These are phyloP conservation scores for Aureobasidium vineae DNA, from an alignment of 2,329 filamentous ascomycete species.

Conservation along the genomic window DNA sequence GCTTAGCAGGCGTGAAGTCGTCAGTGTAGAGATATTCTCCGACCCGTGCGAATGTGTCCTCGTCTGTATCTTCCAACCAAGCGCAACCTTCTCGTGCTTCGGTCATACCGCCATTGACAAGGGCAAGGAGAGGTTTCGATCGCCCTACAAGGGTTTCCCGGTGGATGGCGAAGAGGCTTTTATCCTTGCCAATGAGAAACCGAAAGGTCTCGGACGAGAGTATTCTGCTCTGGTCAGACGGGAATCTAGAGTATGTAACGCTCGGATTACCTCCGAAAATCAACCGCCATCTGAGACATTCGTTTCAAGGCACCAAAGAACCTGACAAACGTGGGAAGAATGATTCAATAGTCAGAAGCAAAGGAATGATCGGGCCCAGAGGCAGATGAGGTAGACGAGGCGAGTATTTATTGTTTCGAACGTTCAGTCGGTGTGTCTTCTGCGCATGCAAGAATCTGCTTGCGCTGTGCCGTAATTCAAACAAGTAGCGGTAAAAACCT, in stretches of 20 bases:
- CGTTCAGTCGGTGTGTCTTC: neutral
- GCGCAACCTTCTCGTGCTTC: conserved; percentile 45
- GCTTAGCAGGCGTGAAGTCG: conserved; percentile 40
- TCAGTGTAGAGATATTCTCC: conserved; percentile 53
- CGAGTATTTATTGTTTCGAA: neutral
- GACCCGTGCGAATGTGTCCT: conserved; percentile 51
- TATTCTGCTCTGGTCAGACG: conserved; percentile 2
- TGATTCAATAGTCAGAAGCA: neutral
- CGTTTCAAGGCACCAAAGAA: neutral
- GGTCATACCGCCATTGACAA: conserved; percentile 49
- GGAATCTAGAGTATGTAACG: neutral
- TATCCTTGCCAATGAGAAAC: neutral
- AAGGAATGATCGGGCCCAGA: neutral
- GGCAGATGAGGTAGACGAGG: too few species aligned
- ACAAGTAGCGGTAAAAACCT: neutral
- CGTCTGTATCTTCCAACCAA: conserved; percentile 48
- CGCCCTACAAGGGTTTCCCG: conserved; percentile 46
- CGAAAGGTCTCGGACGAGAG: conserved; percentile 2
- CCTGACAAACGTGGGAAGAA: neutral
- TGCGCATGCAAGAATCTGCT: neutral
- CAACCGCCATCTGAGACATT: neutral
- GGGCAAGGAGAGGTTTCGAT: conserved; percentile 45
- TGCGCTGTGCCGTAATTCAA: neutral
- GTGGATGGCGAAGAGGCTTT: conserved; percentile 44
- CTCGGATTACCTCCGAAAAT: neutral